Base-by-base conservation (phyloP, 352 stramenopile species). In the Globisporangium paroecandrum region DNA sequence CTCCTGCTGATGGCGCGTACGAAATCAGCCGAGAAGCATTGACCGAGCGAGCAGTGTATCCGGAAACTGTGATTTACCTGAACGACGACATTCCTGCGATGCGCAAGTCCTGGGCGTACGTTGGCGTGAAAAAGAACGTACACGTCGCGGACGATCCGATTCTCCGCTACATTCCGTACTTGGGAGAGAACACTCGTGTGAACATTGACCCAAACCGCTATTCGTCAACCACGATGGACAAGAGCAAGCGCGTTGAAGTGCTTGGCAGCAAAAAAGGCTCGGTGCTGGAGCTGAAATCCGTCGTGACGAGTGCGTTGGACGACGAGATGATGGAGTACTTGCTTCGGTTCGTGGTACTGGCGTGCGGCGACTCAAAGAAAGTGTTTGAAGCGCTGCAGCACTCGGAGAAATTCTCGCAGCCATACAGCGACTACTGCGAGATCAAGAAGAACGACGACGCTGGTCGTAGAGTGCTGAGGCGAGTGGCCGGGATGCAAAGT, bases 111-210 rank as follows among this genome's bases (percentile, higher is more conserved):
- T 89, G 83, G 58, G 75, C 84, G n/a, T 89, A 83, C 71, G 82
- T 91, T 54, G 81, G 83, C 7, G 71, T 97, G 12, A 82, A 82
- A 29, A 92, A 83, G 25, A 93, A 90, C 56, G 74, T 86, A 36
- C 82, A 79, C 49, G 82, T 90, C 1, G 86, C 94, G 13, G 90
- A 97, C 71, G 86, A 97, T 60, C 77, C 83, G 4, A 81, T 95
- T 38, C 72, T 98, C 59, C 80, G 86, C 13, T 94, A 95, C 63
- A 79, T 97, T 9, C 93, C 93, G 3, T 97, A 97, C 69, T 83
- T 98, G 68, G 91, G 91, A 20, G 90, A 98, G 20, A 74, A 82
- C 25, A 70, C 74, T 4, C 70, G 65, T 3, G 64, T 92, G 63
- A 71, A 77, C 7, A 83, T 92, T 56, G 81, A 90, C 51, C 86